A percentile compares a stretch with the other conserved stretches of the same genome.
phyloP scores from a whole-genome alignment of 129 eudicot species.

The Dittrichia graveolens region DNA sequence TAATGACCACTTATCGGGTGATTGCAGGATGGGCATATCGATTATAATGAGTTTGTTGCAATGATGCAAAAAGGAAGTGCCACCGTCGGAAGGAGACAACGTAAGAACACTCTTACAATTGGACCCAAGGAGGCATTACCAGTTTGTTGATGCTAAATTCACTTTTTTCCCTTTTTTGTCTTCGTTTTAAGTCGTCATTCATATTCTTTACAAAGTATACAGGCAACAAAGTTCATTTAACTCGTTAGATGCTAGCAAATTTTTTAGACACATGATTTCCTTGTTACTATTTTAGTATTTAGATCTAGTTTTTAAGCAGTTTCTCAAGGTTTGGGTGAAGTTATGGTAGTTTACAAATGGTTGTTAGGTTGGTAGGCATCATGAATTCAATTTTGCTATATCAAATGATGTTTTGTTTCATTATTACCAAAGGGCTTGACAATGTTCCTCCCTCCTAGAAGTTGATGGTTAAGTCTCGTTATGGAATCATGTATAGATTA shows the following conservation, averaged over 20 bases:
- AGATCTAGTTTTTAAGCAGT: no score
- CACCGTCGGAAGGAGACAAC: slow-evolving; percentile 39
- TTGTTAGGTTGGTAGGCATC: no score
- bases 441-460: no score
- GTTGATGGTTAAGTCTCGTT: no score
- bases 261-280: neutral
- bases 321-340: neutral
- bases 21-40: slow-evolving; percentile 73
- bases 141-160: slow-evolving; percentile 21
- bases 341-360: slow-evolving; percentile 1
- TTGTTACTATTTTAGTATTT: no score
- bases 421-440: no score
- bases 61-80: slow-evolving; percentile 66
- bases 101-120: slow-evolving; percentile 34
- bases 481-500: no score
- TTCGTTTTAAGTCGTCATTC: slow-evolving; percentile 2
- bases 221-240: neutral
- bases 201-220: slow-evolving; percentile 13
- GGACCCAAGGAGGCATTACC: slow-evolving; percentile 32
- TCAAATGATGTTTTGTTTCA: no score
- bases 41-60: slow-evolving; percentile 62
- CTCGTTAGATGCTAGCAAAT: slow-evolving; percentile 18
- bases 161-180: neutral
- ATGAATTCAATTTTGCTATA: no score
- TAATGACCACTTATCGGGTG: neutral